Conservation (phyloP, 169 alveolate genomes). For the Plasmodium knowlesi region DNA sequence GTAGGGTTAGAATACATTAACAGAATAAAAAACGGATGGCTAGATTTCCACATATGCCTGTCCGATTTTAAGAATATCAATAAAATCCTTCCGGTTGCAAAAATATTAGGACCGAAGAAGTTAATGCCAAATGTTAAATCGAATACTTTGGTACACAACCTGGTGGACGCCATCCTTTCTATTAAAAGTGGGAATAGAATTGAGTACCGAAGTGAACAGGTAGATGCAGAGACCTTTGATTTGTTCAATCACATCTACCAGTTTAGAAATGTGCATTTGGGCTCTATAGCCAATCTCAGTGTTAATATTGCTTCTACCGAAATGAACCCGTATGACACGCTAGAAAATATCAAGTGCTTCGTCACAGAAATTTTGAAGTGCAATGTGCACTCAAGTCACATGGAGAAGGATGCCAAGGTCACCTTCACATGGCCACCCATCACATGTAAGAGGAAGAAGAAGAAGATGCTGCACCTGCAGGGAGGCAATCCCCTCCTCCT, state of each 20-base stretch:
- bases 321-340: conserved; percentile 20
- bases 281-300: conserved; percentile 44
- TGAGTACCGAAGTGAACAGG: conserved; percentile 80
- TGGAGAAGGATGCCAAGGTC: conserved; percentile 19
- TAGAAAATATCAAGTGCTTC: conserved; percentile 59
- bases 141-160: conserved; percentile 83
- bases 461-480: background rate
- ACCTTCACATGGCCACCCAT: conserved; percentile 33
- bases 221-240: conserved; percentile 38
- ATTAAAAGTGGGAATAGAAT: conserved; percentile 79
- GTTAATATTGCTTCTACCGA: conserved; percentile 39
- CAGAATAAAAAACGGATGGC: conserved; percentile 87
- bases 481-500: background rate
- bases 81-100: conserved; percentile 89
- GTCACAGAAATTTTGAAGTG: conserved; percentile 27
- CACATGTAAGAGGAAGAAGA: conserved; percentile 27
- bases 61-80: conserved; percentile 89
- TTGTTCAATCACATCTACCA: conserved; percentile 28
- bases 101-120: conserved; percentile 93
- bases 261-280: conserved; percentile 1
- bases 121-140: conserved; percentile 94
- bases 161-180: conserved; percentile 77
- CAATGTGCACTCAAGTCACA: conserved; percentile 55
- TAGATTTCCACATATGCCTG: conserved; percentile 90
- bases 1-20: conserved; percentile 83